Percentiles rank a stretch among this genome's conserved stretches.
Evolutionary conservation across 2,329 filamentous ascomycete genomes (phyloP).

Genomic region (Westerdykella sp.): DNA sequence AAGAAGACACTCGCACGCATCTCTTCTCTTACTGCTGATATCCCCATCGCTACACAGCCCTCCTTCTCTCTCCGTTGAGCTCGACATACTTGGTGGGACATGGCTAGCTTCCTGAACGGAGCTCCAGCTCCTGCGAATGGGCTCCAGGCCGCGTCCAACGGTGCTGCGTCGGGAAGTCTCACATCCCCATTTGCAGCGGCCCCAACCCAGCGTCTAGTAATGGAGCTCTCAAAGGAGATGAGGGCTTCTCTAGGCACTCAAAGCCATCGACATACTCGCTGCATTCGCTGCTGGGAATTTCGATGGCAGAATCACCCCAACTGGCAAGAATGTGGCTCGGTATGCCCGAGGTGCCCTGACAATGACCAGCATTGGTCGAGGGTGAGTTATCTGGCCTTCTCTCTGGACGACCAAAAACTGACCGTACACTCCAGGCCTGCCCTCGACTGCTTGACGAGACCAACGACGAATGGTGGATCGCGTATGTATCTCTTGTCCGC

Average conservation of each 20-base stretch:
- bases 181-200: background rate
- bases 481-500: background rate
- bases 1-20: too few species aligned
- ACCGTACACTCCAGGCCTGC: background rate
- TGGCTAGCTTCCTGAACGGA: too few species aligned
- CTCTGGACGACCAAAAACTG: background rate
- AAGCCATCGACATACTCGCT: background rate
- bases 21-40: too few species aligned
- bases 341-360: background rate
- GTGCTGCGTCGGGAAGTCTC: too few species aligned
- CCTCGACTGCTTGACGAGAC: background rate
- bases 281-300: background rate
- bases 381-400: background rate
- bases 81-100: too few species aligned
- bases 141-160: too few species aligned
- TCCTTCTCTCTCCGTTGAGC: too few species aligned
- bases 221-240: background rate
- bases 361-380: background rate
- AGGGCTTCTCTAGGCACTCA: background rate
- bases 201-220: background rate
- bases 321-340: background rate
- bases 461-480: background rate
- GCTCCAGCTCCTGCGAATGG: too few species aligned
- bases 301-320: background rate
- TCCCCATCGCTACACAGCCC: too few species aligned